phyloP scores from a whole-genome alignment of 208 protist genomes.

The Leishmania martiniquensis region DNA sequence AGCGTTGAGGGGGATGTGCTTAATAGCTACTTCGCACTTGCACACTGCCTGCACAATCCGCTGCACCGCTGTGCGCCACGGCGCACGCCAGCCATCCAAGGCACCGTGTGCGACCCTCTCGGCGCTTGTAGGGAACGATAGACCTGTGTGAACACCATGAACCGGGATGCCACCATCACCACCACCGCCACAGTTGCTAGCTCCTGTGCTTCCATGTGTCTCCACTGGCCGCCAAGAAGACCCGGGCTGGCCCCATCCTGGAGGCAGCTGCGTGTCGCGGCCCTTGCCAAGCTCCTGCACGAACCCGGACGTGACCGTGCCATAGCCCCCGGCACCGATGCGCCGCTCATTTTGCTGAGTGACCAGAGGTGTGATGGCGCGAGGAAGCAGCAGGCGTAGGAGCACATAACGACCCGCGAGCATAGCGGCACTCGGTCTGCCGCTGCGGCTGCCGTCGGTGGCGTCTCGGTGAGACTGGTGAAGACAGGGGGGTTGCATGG shows the following conservation, averaged over 20 bases:
- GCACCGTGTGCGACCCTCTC: constrained; percentile 1
- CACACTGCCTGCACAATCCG: constrained; percentile 23
- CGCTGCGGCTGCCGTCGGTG: not conserved
- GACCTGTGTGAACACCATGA: not conserved
- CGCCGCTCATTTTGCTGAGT: constrained; percentile 35
- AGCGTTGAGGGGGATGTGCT: constrained; percentile 60
- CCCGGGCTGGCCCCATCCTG: constrained; percentile 23
- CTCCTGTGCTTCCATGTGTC: not conserved
- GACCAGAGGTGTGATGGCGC: constrained; percentile 29
- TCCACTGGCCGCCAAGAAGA: constrained; percentile 15
- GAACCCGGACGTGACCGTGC: constrained; percentile 45
- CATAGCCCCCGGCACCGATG: constrained; percentile 77
- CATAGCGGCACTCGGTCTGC: constrained; percentile 19
- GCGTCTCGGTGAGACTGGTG: not conserved
- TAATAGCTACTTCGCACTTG: constrained; percentile 50
- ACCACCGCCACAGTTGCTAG: constrained; percentile 5
- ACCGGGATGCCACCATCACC: not conserved
- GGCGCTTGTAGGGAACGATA: constrained; percentile 4
- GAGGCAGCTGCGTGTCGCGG: constrained; percentile 14
- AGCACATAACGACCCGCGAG: constrained; percentile 60
- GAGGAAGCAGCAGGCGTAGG: constrained; percentile 56
- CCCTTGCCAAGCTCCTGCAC: constrained; percentile 9
- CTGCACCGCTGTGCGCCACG: constrained; percentile 23
- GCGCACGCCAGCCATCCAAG: constrained; percentile 18
- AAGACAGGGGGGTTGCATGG: not conserved